Evolutionary conservation across 2,329 filamentous ascomycete species (phyloP), one percentile per base, ranked within the genome.

Genomic region (Biscogniauxia sp.): DNA sequence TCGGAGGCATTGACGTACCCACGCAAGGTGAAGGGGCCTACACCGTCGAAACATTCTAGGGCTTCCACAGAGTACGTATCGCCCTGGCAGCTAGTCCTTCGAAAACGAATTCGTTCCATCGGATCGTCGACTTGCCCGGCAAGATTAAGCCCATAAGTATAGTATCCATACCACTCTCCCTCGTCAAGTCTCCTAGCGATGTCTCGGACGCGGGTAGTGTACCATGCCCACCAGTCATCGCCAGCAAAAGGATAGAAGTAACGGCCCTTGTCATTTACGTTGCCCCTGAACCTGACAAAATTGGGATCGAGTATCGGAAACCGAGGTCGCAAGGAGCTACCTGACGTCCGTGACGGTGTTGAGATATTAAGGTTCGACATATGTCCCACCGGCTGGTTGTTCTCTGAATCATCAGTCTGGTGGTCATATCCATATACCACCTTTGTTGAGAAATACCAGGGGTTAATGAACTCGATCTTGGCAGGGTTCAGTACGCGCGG

Each of bases 181-280:
- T 64, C 60, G 53, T 64, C 60, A 9, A 67, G 19, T 1, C 37
- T 54, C 25, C 41, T 55, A 15, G 57, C 56, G 4, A 66, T 23
- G 25, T 68, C 62, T 7, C 62, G 62, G 6, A 63, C 61, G 17
- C 66, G 66, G 19, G 64, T 62, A 5, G 57, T 64, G 28, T 68
- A 66, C 66, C 66, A 68, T 2, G 62, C 59, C 62, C 59, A 66
- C 66, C 66, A 68, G 5, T 63, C 62, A 20, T 63, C 61, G 11
- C 66, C 64, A 8, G 58, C 41, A 26, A 68, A 68, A 13, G 64
- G 60, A n/a, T 61, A 61, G 54, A 68, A 65, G 51, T 61, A 66
- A 13, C 58, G 62, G 1, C 64, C 58, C 32, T 37, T 61, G 17
- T 53, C 57, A 37, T 55, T 54, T 19, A 17, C 15, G 9, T 19